A percentile compares a stretch with the other conserved stretches of the same genome.
Evolutionary conservation across 192 early-diverging fungal species (phyloP).

Genomic region (Coemansia sp.): DNA sequence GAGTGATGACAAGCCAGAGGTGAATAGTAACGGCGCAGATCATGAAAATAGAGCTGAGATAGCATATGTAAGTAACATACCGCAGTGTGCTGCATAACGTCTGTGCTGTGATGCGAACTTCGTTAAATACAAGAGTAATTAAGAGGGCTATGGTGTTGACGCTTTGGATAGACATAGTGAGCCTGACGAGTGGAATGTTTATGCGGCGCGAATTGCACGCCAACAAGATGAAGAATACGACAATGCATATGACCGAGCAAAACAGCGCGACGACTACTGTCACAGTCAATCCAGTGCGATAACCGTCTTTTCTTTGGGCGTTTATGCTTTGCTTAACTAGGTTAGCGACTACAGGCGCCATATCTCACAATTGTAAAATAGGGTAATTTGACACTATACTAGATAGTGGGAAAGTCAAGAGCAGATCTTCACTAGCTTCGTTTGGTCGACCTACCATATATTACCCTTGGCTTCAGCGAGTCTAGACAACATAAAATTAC

Average conservation of each 20-base stretch:
- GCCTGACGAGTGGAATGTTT: slow-evolving; percentile 49
- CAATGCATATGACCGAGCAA: slow-evolving; percentile 32
- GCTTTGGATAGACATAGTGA: slow-evolving; percentile 49
- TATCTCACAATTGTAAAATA: neutral
- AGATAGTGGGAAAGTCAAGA: neutral
- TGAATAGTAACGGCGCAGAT: slow-evolving; percentile 47
- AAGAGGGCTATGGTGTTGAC: slow-evolving; percentile 48
- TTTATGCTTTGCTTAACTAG: too few species aligned
- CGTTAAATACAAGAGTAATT: slow-evolving; percentile 27
- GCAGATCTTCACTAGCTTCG: neutral
- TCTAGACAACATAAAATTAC: neutral
- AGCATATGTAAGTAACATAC: slow-evolving; percentile 48
- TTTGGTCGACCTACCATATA: neutral
- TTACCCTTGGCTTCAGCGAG: neutral
- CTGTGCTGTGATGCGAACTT: slow-evolving; percentile 26
- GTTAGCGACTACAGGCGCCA: neutral
- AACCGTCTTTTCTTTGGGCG: neutral
- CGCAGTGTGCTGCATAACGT: slow-evolving; percentile 42
- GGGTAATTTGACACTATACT: neutral
- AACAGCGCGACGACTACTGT: slow-evolving; percentile 31
- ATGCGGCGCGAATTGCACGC: slow-evolving; percentile 39
- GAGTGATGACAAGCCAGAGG: slow-evolving; percentile 53
- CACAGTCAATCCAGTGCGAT: slow-evolving; percentile 20
- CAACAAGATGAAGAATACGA: slow-evolving; percentile 38
- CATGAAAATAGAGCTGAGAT: slow-evolving; percentile 56